Conservation (phyloP, 2,329 filamentous ascomycete species). For the Colletotrichum sp. region DNA sequence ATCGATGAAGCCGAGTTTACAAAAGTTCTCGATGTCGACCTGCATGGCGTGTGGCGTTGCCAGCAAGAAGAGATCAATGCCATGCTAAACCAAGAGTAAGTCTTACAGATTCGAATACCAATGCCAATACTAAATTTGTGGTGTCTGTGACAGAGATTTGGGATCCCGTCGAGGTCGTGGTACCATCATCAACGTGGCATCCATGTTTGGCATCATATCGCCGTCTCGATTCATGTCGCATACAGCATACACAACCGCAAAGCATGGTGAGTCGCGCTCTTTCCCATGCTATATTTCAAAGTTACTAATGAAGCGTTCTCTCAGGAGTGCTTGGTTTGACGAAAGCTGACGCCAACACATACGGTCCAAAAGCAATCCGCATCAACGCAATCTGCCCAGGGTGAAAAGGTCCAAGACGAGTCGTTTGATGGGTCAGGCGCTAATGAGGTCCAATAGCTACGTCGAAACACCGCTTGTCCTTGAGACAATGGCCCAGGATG, state of each 20-base stretch:
- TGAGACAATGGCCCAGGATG: slow-evolving; percentile 24
- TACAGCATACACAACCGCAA: slow-evolving; percentile 55
- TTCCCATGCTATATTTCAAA: not conserved
- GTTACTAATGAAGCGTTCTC: not conserved
- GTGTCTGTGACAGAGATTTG: slow-evolving; percentile 30
- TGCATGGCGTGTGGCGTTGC: slow-evolving; percentile 62
- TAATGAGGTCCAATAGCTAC: slow-evolving; percentile 33
- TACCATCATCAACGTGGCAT: slow-evolving; percentile 59
- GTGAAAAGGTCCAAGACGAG: slow-evolving; percentile 23
- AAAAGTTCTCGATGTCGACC: slow-evolving; percentile 55
- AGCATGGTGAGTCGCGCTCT: slow-evolving; percentile 45
- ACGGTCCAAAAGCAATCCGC: slow-evolving; percentile 55
- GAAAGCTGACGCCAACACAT: slow-evolving; percentile 56
- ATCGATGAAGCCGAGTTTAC: slow-evolving; percentile 52
- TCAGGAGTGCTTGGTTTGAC: slow-evolving; percentile 54
- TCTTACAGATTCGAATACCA: not conserved
- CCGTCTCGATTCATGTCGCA: slow-evolving; percentile 37
- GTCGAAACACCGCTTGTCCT: slow-evolving; percentile 45
- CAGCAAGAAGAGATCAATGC: slow-evolving; percentile 55
- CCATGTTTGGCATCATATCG: slow-evolving; percentile 54
- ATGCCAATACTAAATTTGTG: not conserved
- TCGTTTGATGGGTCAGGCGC: not conserved
- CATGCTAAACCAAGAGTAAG: slow-evolving; percentile 56
- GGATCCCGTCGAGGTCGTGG: slow-evolving; percentile 48
- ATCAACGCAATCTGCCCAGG: slow-evolving; percentile 68